Evolutionary conservation across 2,329 filamentous ascomycete species (phyloP), one percentile per base, ranked within the genome.

Genomic region (Hypoxylon sp.): DNA sequence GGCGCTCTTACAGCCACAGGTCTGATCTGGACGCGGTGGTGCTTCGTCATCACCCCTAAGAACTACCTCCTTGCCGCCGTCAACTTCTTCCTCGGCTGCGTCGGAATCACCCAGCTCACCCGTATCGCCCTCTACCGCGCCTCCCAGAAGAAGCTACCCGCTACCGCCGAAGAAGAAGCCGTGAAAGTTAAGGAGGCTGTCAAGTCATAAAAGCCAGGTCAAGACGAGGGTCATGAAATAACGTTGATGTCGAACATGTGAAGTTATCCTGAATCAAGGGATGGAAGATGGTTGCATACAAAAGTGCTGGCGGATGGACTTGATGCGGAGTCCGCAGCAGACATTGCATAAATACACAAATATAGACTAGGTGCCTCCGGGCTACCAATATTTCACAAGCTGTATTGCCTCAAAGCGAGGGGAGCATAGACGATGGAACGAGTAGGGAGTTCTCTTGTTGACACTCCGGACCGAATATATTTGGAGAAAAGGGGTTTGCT

Each of bases 1-100:
- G 85, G 85, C 53, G 95, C 96, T 64, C 87, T 99, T 73, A 96
- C 93, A 77, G 90, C 90, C 74, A 99, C 96, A 8, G 96, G 96
- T 72, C 82, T 91, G 71, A 99, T 99, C 86, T 99, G 96, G 96
- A 99, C 96, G 47, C 89, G 96, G 72, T 99, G 96, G 96, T 99
- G 96, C 86, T 86, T 98, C 78, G 91, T 99, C 80, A 99, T 99
- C 82, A 94, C 90, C 81, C 96, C 96, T 62, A 90, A 89, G 81
- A 99, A 99, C 85, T 83, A 94, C 76, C 91, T 97, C 90, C 90
- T 99, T 64, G 96, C 96, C 67, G 90, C 94, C 59, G 96, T 98
- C 78, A 99, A 99, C 88, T 97, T 97, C 88, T 96, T 97, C 87
- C 91, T 99, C 74, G 95, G 92, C 75, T 83, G 91, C 71, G 94